Evolutionary conservation across 2,329 filamentous ascomycete genomes (phyloP).

Genomic region (Microsporum canis): DNA sequence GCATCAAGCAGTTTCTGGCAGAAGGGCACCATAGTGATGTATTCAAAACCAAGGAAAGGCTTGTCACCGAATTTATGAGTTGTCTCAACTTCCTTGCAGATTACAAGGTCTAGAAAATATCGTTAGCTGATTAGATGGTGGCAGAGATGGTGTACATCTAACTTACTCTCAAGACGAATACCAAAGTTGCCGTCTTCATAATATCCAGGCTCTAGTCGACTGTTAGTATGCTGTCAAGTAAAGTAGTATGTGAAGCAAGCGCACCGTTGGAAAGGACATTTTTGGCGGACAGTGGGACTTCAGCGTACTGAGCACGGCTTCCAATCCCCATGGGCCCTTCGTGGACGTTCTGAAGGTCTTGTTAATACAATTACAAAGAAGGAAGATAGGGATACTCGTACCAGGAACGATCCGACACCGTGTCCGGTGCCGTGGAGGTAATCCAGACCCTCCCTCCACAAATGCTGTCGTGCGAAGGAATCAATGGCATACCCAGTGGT

Average conservation of each 20-base stretch:
- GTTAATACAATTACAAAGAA: slow-evolving; percentile 13
- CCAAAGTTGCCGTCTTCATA: slow-evolving; percentile 94
- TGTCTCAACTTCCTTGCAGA: slow-evolving; percentile 81
- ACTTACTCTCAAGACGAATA: slow-evolving; percentile 85
- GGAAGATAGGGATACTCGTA: slow-evolving; percentile 15
- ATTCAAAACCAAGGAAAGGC: slow-evolving; percentile 87
- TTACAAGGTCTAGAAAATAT: slow-evolving; percentile 54
- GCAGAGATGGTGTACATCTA: slow-evolving; percentile 13
- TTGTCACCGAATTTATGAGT: slow-evolving; percentile 84
- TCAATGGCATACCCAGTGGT: slow-evolving; percentile 91
- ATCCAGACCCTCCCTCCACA: slow-evolving; percentile 89
- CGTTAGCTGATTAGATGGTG: not conserved
- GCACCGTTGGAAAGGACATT: slow-evolving; percentile 79
- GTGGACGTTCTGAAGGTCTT: slow-evolving; percentile 59
- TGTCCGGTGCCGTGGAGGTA: slow-evolving; percentile 96
- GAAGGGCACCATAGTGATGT: slow-evolving; percentile 94
- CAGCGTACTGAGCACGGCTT: slow-evolving; percentile 78
- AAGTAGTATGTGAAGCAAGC: slow-evolving; percentile 3
- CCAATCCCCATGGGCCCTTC: slow-evolving; percentile 96
- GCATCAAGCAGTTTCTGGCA: slow-evolving; percentile 78
- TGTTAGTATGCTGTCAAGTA: slow-evolving; percentile 11
- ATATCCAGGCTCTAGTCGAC: slow-evolving; percentile 64
- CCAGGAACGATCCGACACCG: slow-evolving; percentile 80
- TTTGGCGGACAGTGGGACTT: slow-evolving; percentile 78
- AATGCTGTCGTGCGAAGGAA: slow-evolving; percentile 71